Percentiles rank a stretch among this genome's conserved stretches.
These are phyloP conservation scores for Hyphopichia buzzinii DNA, from an alignment of 1,139 yeast species.

Conservation along the genomic window DNA sequence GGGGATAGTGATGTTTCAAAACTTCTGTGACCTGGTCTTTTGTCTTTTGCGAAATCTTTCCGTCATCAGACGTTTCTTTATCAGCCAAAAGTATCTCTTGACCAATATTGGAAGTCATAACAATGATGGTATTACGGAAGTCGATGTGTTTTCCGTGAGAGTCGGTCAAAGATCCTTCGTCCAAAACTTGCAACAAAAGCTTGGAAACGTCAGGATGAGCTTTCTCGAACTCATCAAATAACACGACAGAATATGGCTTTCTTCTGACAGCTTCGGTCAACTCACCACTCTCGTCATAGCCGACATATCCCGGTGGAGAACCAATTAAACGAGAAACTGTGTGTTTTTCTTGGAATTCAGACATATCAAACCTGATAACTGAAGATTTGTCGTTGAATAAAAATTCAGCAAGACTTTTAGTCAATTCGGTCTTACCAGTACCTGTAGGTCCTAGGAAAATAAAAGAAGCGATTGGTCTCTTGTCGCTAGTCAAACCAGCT, in stretches of 20 bases:
- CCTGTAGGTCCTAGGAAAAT: constrained; percentile 98
- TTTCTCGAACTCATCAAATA: constrained; percentile 95
- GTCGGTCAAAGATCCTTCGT: constrained; percentile 92
- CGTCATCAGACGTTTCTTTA: constrained; percentile 37
- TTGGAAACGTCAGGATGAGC: constrained; percentile 95
- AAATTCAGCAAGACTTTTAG: constrained; percentile 89
- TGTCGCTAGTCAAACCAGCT: constrained; percentile 92
- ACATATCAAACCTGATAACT: constrained; percentile 92
- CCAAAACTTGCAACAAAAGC: constrained; percentile 83
- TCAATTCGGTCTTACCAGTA: constrained; percentile 94
- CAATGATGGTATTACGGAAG: constrained; percentile 89
- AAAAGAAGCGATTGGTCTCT: constrained; percentile 93
- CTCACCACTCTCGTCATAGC: constrained; percentile 95
- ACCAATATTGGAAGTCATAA: constrained; percentile 97
- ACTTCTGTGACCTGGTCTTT: constrained; percentile 60
- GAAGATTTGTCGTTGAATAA: constrained; percentile 84
- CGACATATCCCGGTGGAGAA: constrained; percentile 97
- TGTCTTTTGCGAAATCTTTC: constrained; percentile 48
- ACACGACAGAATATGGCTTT: constrained; percentile 87
- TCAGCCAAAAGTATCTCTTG: constrained; percentile 81
- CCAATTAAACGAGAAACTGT: constrained; percentile 88
- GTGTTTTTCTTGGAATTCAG: constrained; percentile 95
- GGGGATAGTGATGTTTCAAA: constrained; percentile 76
- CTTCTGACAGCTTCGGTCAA: constrained; percentile 93
- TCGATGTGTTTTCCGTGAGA: constrained; percentile 93